Conservation (phyloP, 169 alveolate species). For the Miamiensis avidus region DNA sequence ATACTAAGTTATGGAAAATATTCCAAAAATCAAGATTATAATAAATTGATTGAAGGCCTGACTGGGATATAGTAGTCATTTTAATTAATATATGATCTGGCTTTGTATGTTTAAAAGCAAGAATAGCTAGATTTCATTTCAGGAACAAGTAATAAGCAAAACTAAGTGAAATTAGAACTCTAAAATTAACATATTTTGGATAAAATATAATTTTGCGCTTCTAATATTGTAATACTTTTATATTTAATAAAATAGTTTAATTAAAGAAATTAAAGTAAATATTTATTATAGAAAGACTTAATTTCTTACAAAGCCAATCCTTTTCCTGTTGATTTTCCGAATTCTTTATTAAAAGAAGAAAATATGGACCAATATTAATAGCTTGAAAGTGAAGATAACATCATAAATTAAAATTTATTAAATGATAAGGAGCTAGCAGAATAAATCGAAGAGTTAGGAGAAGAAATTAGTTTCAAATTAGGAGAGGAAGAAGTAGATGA, state of each 20-base stretch:
- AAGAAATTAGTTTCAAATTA: too few relatives aligned
- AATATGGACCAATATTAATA: neutral
- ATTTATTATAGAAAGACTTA: neutral
- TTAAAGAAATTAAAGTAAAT: too few relatives aligned
- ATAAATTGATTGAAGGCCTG: neutral
- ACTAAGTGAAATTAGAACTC: neutral
- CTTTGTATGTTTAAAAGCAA: too few relatives aligned
- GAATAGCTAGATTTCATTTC: neutral
- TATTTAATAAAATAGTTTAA: too few relatives aligned
- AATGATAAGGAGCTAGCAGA: too few relatives aligned
- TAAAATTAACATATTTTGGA: too few relatives aligned
- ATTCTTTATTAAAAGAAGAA: too few relatives aligned
- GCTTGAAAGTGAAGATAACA: too few relatives aligned
- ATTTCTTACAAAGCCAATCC: neutral
- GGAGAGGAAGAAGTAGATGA: too few relatives aligned
- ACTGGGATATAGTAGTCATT: neutral
- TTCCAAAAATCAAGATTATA: neutral
- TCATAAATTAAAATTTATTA: too few relatives aligned
- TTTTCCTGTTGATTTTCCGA: neutral
- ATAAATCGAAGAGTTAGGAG: too few relatives aligned
- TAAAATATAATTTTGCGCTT: neutral
- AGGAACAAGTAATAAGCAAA: neutral
- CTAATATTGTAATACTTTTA: neutral
- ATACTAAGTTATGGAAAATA: neutral
- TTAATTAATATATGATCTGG: neutral